Conservation (phyloP, 208 protist genomes). For the Acanthamoeba sp. region DNA sequence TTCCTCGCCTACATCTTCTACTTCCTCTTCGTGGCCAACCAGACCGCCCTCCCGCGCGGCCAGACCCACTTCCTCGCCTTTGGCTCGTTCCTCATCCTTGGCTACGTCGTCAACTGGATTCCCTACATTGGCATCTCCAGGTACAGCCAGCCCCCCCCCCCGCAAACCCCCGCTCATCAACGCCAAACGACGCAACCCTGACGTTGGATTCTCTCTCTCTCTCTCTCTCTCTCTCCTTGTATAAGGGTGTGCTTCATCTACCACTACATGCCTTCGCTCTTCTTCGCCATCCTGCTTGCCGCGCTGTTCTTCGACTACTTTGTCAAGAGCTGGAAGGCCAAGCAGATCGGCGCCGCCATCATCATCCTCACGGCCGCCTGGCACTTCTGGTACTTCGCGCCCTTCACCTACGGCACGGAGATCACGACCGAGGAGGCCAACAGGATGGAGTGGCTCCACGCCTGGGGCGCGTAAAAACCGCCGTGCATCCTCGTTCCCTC, state of each 20-base stretch:
- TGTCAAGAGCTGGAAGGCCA: conserved; percentile 40
- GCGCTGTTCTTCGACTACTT: conserved; percentile 48
- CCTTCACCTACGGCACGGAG: conserved; percentile 53
- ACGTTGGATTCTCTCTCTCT: background rate
- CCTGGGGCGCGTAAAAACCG: background rate
- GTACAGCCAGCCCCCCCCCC: background rate
- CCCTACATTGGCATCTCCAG: conserved; percentile 29
- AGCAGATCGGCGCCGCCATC: conserved; percentile 5
- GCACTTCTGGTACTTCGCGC: conserved; percentile 57
- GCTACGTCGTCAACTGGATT: conserved; percentile 49
- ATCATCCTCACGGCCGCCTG: background rate
- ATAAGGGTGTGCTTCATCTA: conserved; percentile 34
- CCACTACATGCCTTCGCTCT: conserved; percentile 59
- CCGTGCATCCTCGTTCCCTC: background rate
- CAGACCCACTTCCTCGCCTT: conserved; percentile 45
- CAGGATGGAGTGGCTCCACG: conserved; percentile 42
- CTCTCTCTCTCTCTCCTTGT: background rate
- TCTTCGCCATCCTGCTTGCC: conserved; percentile 41
- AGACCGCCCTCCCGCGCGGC: conserved; percentile 10
- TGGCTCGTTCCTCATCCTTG: background rate
- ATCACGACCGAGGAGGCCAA: conserved; percentile 17
- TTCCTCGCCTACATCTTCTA: conserved; percentile 39
- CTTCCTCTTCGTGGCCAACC: conserved; percentile 56
- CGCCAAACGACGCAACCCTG: no score
- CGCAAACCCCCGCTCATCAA: background rate